Percentiles rank a stretch among this genome's conserved stretches.
These are phyloP conservation scores for Microbotryum silenes-acaulis DNA, from an alignment of 1,284 basidiomycete species.

Conservation along the genomic window DNA sequence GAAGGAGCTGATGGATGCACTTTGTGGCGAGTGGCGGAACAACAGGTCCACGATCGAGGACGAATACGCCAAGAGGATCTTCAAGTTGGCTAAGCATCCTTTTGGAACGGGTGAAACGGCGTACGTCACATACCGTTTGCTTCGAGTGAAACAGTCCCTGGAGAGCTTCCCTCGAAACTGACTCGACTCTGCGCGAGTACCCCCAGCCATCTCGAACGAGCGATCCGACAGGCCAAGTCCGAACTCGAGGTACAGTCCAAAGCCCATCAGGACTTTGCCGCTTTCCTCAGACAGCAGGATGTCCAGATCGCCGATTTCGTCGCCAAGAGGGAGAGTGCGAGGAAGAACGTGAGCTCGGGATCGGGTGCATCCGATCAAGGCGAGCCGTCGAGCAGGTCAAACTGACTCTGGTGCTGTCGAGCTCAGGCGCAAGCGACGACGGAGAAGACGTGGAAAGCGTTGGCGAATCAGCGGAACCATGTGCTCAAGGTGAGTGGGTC, in stretches of 20 bases:
- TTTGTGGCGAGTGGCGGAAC: not conserved
- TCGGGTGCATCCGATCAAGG: too few species aligned
- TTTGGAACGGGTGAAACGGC: constrained; percentile 88
- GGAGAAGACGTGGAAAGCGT: constrained; percentile 81
- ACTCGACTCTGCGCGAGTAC: constrained; percentile 37
- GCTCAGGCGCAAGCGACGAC: constrained; percentile 56
- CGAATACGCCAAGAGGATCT: constrained; percentile 82
- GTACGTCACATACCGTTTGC: constrained; percentile 44
- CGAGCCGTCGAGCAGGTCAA: too few species aligned
- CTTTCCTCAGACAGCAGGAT: constrained; percentile 59
- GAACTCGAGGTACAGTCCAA: constrained; percentile 79
- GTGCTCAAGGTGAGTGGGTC: constrained; percentile 54
- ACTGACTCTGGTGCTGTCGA: too few species aligned
- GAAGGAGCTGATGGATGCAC: not conserved
- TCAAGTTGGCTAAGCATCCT: constrained; percentile 67
- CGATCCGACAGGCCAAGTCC: constrained; percentile 47
- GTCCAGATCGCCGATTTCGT: constrained; percentile 53
- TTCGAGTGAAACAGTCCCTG: too few species aligned
- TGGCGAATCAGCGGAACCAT: constrained; percentile 72
- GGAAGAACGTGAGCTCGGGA: constrained; percentile 48
- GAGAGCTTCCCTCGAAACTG: too few species aligned
- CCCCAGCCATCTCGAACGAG: constrained; percentile 45
- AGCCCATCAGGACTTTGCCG: constrained; percentile 47
- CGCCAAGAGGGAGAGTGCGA: constrained; percentile 61
- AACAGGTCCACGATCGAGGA: constrained; percentile 62